These are phyloP conservation scores for Colletotrichum echinochloae DNA, from an alignment of 2,329 filamentous ascomycete genomes.

Conservation along the genomic window DNA sequence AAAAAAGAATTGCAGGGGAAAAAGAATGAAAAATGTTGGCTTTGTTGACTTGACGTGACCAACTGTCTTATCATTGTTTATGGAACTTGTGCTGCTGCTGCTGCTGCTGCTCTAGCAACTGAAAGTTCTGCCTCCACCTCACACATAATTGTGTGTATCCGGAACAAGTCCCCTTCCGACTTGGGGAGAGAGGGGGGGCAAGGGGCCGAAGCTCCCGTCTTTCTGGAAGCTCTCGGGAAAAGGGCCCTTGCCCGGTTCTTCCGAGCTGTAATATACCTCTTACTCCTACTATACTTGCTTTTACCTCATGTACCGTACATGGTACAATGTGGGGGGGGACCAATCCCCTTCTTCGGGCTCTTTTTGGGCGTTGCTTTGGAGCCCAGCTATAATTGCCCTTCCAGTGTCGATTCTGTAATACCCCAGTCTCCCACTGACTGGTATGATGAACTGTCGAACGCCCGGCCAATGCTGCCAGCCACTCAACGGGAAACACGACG, in stretches of 20 bases:
- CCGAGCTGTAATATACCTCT: no score
- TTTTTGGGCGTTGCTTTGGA: background rate
- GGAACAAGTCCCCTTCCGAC: slow-evolving; percentile 15
- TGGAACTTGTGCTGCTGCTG: slow-evolving; percentile 21
- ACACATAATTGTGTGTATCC: no score
- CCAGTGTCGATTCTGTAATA: background rate
- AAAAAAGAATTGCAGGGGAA: no score
- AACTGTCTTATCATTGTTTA: no score
- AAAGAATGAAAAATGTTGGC: background rate
- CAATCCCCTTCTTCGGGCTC: background rate
- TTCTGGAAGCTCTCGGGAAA: slow-evolving; percentile 23
- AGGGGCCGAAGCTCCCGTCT: slow-evolving; percentile 13
- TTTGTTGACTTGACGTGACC: slow-evolving; percentile 15
- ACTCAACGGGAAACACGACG: background rate
- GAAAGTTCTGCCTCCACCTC: background rate
- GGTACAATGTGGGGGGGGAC: slow-evolving; percentile 29
- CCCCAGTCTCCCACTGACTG: background rate
- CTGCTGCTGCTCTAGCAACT: background rate
- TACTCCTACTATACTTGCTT: background rate
- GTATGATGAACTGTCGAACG: background rate
- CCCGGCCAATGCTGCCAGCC: background rate
- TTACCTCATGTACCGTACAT: background rate
- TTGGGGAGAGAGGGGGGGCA: background rate
- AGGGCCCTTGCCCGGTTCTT: slow-evolving; percentile 18
- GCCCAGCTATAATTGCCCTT: slow-evolving; percentile 4